A percentile compares a stretch with the other conserved stretches of the same genome.
Conservation (phyloP, 495 filamentous ascomycete genomes). For the Pseudomonodictys pantanalensis region DNA sequence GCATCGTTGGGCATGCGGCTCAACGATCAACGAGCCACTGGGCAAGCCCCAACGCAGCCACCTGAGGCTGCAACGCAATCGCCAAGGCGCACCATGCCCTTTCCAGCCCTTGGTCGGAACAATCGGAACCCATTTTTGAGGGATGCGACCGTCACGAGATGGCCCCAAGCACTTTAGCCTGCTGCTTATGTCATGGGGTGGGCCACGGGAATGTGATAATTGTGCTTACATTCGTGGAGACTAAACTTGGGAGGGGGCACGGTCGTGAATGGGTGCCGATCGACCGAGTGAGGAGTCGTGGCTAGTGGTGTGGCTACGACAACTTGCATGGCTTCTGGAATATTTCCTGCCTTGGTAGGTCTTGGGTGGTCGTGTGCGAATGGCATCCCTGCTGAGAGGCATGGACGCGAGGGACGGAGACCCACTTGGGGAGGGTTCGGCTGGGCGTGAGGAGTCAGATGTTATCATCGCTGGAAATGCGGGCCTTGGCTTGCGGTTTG, state of each 20-base stretch:
- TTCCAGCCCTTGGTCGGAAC: slow-evolving; percentile 7
- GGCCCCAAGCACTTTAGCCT: background rate
- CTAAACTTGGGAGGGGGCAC: slow-evolving; percentile 8
- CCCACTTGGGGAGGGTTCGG: background rate
- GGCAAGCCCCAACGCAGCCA: too few relatives aligned
- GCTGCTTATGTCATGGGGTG: slow-evolving; percentile 17
- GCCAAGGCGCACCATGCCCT: slow-evolving; percentile 11
- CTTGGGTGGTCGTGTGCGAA: too few relatives aligned
- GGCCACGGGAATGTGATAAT: too few relatives aligned
- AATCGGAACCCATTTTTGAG: slow-evolving; percentile 3
- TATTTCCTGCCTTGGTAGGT: too few relatives aligned
- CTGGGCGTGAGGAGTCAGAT: background rate
- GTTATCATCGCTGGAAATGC: too few relatives aligned
- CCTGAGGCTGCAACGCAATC: too few relatives aligned
- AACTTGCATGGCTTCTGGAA: too few relatives aligned
- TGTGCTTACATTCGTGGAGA: slow-evolving; percentile 18
- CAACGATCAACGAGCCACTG: background rate
- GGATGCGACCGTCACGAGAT: slow-evolving; percentile 6
- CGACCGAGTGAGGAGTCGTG: slow-evolving; percentile 8
- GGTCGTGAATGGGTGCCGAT: slow-evolving; percentile 1
- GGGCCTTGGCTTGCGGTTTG: too few relatives aligned
- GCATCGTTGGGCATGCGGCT: slow-evolving; percentile 2
- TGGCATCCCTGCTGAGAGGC: too few relatives aligned
- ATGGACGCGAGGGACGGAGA: too few relatives aligned
- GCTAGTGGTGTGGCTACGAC: slow-evolving; percentile 27